Evolutionary conservation across 495 filamentous ascomycete genomes (phyloP), one percentile per base, ranked within the genome.

Genomic region (Aspergillus haitiensis): DNA sequence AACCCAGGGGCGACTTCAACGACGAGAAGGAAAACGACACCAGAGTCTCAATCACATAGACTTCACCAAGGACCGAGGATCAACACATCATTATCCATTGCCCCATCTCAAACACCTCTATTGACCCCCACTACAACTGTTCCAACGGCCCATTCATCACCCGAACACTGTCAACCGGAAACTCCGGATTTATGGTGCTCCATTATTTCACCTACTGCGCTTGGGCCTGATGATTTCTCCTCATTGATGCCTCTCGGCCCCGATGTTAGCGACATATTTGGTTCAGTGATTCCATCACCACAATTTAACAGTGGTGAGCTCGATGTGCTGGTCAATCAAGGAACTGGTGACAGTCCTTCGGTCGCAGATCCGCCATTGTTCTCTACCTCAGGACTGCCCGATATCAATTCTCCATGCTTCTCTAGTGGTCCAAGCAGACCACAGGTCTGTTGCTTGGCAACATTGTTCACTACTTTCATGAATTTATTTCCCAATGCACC

Each of bases 141-240:
- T 10, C 54, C 54, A 7, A 48, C 15, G 2, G 3, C 42, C 7
- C 40, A 56, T 7, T 35, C 54, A 5, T 49, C 54, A 7, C 44
- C 54, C 21, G 54, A 56, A 9, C 39, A 55, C 31, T 56, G 11
- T 37, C 7, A 27, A 4, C 31, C 54, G 4, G 42, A 48, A 27
- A 49, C 54, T 18, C 44, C 45, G n/a, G 45, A 57, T 10, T 12
- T 57, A 27, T 57, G 55, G 55, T 15, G 31, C 2, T 57, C 55
- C 9, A 27, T 57, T 35, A 18, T 57, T 15, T 40, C 55, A 0
- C 44, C 55, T 4, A 40, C 33, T 18, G 45, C 15, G 16, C 40
- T 50, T 9, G 45, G 32, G 2, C 2, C 34, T 13, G 55, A 57
- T 57, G 54, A 56, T 15, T 15, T 56, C 2, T 48, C 54, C 7